Evolutionary conservation across 257 asterid genomes (phyloP).

Genomic region (Perilla frutescens): DNA sequence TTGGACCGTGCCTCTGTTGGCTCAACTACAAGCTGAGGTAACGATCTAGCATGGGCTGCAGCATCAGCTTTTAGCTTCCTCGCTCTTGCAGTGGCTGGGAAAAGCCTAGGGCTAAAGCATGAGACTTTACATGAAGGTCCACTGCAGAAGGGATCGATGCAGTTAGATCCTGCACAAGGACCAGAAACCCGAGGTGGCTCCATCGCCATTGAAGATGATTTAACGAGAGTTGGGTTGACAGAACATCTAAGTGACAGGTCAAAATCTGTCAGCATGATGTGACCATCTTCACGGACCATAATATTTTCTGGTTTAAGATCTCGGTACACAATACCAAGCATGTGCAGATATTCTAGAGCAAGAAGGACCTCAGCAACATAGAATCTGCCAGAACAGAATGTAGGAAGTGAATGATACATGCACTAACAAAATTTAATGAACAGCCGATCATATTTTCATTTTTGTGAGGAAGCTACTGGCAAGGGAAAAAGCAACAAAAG

Average conservation of each 20-base stretch:
- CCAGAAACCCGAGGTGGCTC: conserved; percentile 74
- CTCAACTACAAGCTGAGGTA: conserved; percentile 78
- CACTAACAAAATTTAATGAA: background rate
- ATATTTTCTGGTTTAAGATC: conserved; percentile 82
- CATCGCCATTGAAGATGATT: conserved; percentile 41
- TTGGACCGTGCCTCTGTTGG: conserved; percentile 83
- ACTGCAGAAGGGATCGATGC: conserved; percentile 75
- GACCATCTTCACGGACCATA: conserved; percentile 77
- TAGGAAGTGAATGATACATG: background rate
- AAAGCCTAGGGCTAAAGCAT: conserved; percentile 62
- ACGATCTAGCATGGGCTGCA: conserved; percentile 43
- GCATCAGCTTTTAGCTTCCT: conserved; percentile 57
- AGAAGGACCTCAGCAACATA: conserved; percentile 79
- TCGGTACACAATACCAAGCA: conserved; percentile 79
- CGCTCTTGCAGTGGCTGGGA: conserved; percentile 48
- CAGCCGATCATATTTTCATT: background rate
- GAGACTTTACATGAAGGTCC: conserved; percentile 72
- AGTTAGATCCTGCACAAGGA: conserved; percentile 72
- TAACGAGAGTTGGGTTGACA: conserved; percentile 64
- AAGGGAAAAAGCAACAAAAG: background rate
- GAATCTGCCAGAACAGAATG: conserved; percentile 54
- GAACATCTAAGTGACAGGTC: conserved; percentile 77
- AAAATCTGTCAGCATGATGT: conserved; percentile 83
- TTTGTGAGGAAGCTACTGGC: background rate
- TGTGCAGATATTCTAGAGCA: conserved; percentile 77